Evolutionary conservation across 2,329 filamentous ascomycete species (phyloP), one percentile per base, ranked within the genome.

Genomic region (Neonectria punicea): DNA sequence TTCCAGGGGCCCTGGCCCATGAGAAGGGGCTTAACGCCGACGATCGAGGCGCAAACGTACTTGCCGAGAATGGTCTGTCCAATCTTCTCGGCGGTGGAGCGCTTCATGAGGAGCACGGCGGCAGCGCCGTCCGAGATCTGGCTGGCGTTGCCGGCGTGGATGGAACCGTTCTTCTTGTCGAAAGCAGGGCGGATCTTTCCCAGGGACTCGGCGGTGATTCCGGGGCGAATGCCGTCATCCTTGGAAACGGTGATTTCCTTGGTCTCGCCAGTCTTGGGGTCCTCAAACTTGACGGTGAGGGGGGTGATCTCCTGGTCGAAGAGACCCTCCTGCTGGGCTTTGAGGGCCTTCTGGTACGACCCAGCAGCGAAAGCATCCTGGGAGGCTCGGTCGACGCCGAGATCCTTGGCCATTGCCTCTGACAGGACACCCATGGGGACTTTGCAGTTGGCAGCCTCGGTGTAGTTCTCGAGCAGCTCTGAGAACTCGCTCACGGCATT

Each of bases 1-100:
- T 94, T 94, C 89, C 93, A 97, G 55, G 96, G 96, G 1, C 96
- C 96, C 71, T 97, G 86, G 68, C 96, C 96, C 96, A 99, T 98
- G 72, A 98, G 90, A 62, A 98, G 87, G 46, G 96, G 96, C 77
- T 93, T 89, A 64, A 98, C 94, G 73, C 96, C 96, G 53, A 95
- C 93, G 56, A 98, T 85, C 64, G 92, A 92, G 44, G 93, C 92
- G 53, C 91, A 85, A 28, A 98, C 93, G 80, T 92, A 98, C 85
- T 98, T 98, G 80, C 95, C 96, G 28, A 98, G 83, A 80, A 98
- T 93, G 61, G 86, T 87, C 84, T 98, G 95, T 63, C 93, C 93
- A 16, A 98, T 91, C 71, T 88, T 87, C 85, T 97, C 91, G 53
- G 96, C 96, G 16, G 92, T 97, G 69, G 90, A 93, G 61, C 96